Base-by-base conservation (phyloP, 177 flowering plant species). In the Vitis hybrid region DNA sequence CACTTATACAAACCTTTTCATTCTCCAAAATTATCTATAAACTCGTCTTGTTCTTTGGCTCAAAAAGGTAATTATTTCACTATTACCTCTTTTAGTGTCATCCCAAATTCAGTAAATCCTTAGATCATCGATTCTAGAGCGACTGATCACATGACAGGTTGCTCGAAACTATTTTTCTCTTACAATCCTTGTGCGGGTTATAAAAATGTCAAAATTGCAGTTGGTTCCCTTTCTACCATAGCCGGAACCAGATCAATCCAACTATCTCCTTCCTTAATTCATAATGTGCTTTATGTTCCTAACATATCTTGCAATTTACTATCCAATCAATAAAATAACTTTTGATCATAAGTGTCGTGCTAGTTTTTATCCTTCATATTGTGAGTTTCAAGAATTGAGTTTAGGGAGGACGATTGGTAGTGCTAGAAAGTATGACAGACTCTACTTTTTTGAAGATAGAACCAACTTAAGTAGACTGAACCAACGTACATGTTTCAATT, bases 351-450 rank as follows among this genome's bases (percentile, higher is more conserved):
- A 11, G 0, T 60, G 62, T 60, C 27, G 0, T n/a, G 62, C 10
- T 60, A 60, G 0, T 27, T 60, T 60, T 60, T 60, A 60, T 18
- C 27, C 62, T 14, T 60, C 35, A 5, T 19, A 60, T 60, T 60
- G 62, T 60, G 62, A n/a, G 62, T 60, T 60, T 60, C 62, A 60
- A 7, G 27, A 60, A 18, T 19, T 60, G 19, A 19, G 30, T n/a
- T n/a, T 0, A 0, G 35, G 62, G 27, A 60, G 62, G 62, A 60
- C 6, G 27, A 60, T 60, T 60, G 62, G 3, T 19, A 60, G 35
- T 60, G 0, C 35, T 19, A 18, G 62, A 18, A 19, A 60, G 6
- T n/a, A n/a, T 5, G 7, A 0, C 7, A 21, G 0, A 27, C 62
- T 60, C 62, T 60, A 60, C 27, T 11, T n/a, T 60, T 60, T 60